Conservation (phyloP, 257 asterid genomes). For the Nicotiana benthamiana region DNA sequence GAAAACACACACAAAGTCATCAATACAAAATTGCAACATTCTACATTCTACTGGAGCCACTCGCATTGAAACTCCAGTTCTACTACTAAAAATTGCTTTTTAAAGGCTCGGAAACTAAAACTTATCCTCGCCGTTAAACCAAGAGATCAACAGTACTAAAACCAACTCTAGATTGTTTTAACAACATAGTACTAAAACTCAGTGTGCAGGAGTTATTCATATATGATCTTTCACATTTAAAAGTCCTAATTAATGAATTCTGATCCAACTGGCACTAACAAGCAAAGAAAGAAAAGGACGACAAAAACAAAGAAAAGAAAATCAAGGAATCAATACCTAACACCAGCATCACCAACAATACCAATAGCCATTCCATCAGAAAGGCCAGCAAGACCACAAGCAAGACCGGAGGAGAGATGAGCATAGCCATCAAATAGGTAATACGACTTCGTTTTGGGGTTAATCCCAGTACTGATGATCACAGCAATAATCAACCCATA, state of each 20-base stretch:
- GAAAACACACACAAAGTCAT: background rate
- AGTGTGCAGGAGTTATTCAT: background rate
- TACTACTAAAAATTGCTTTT: background rate
- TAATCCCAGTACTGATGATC: slow-evolving; percentile 74
- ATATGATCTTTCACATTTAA: background rate
- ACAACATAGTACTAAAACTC: background rate
- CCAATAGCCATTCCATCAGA: slow-evolving; percentile 90
- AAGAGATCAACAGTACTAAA: background rate
- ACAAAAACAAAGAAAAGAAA: background rate
- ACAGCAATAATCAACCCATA: slow-evolving; percentile 81
- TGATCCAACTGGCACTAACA: background rate
- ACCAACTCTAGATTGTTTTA: background rate
- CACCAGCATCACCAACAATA: slow-evolving; percentile 86
- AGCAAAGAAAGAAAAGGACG: background rate
- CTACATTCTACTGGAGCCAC: background rate
- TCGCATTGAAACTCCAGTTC: background rate
- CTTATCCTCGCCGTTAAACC: background rate
- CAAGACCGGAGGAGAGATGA: slow-evolving; percentile 69
- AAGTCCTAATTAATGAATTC: background rate
- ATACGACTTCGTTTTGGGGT: slow-evolving; percentile 71
- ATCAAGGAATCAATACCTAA: slow-evolving; percentile 35
- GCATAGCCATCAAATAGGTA: slow-evolving; percentile 86
- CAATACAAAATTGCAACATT: background rate
- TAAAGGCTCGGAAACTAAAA: too few relatives aligned
- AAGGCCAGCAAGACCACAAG: slow-evolving; percentile 82